Conservation (phyloP, 1,284 basidiomycete genomes). For the Macrocystidia cucumis region DNA sequence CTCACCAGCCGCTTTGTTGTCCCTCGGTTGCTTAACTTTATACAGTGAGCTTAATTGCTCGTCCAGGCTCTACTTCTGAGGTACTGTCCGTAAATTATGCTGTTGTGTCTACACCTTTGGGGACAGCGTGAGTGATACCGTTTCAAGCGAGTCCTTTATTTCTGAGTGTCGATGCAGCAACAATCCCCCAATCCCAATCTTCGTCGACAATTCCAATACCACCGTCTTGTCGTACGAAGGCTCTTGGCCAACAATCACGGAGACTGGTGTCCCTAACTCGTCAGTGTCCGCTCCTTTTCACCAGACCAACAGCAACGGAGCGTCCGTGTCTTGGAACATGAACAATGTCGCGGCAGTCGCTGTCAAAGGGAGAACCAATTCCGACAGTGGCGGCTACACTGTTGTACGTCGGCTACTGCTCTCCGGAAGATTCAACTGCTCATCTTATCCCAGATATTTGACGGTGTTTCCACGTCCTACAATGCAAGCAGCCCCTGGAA, state of each 20-base stretch:
- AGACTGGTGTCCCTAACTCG: slow-evolving; percentile 18
- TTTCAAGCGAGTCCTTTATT: slow-evolving; percentile 8
- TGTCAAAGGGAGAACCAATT: slow-evolving; percentile 18
- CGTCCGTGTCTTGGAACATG: slow-evolving; percentile 20
- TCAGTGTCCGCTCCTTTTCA: slow-evolving; percentile 19
- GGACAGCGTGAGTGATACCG: slow-evolving; percentile 9
- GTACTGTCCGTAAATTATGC: slow-evolving; percentile 13
- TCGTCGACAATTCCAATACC: slow-evolving; percentile 19
- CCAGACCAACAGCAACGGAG: slow-evolving; percentile 13
- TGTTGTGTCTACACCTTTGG: slow-evolving; percentile 11
- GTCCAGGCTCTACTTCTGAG: slow-evolving; percentile 8
- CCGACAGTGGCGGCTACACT: slow-evolving; percentile 17
- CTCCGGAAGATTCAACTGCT: background rate
- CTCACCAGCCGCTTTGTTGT: background rate
- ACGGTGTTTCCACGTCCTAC: slow-evolving; percentile 16
- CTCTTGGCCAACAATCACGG: slow-evolving; percentile 14
- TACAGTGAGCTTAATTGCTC: slow-evolving; percentile 13
- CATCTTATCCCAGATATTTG: slow-evolving; percentile 14
- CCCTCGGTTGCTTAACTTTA: background rate
- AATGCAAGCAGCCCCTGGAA: slow-evolving; percentile 25
- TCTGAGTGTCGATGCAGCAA: slow-evolving; percentile 11
- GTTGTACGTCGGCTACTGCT: slow-evolving; percentile 14
- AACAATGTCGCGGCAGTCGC: slow-evolving; percentile 17
- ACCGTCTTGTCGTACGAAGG: slow-evolving; percentile 18
- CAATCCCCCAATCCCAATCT: slow-evolving; percentile 10